Evolutionary conservation across 495 filamentous ascomycete genomes (phyloP), one percentile per base, ranked within the genome.

Genomic region (Tuber melanosporum): DNA sequence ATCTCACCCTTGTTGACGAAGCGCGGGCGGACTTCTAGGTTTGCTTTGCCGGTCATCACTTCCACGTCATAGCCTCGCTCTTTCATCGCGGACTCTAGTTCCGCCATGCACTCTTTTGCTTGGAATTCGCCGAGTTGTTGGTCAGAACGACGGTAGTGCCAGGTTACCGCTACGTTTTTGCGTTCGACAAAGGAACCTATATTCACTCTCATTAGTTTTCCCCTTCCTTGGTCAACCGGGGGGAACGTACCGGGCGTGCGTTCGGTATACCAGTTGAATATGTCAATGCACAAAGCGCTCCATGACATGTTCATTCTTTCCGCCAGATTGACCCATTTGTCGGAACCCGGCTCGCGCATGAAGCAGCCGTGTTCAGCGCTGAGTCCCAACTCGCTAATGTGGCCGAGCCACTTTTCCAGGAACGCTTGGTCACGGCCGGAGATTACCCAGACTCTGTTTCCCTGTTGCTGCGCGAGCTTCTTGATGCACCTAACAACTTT

Each of bases 1-100:
- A 97, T 97, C 85, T 94, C 93, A 2, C 95, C 95, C 84, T 98
- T 99, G 87, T 97, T 98, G 84, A 99, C 92, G 82, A 94, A 94
- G 1, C 88, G 93, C n/a, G 94, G 94, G 20, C 95, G 90, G n/a
- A 97, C 94, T 83, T 98, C 95, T 12, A 98, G 87, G 81, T 98
- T 97, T 73, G 94, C 94, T 84, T 98, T 99, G 72, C 95, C 95
- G 0, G 90, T 87, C 92, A 97, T 98, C 66, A 98, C 93, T 81
- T 97, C 94, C 17, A 98, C 92, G 71, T 94, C 92, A 88, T 90
- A 96, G 70, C 73, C 52, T 62, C 52, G 52, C 52, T 62, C 52
- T 62, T 62, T 26, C 52, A 62, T 26, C 10, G n/a, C 22, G n/a
- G 52, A 62, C 26, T 26, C 52, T 14, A 98, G 88, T 62, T 92